Conservation (phyloP, 2,329 filamentous ascomycete species). For the Sarocladium brachiariae region DNA sequence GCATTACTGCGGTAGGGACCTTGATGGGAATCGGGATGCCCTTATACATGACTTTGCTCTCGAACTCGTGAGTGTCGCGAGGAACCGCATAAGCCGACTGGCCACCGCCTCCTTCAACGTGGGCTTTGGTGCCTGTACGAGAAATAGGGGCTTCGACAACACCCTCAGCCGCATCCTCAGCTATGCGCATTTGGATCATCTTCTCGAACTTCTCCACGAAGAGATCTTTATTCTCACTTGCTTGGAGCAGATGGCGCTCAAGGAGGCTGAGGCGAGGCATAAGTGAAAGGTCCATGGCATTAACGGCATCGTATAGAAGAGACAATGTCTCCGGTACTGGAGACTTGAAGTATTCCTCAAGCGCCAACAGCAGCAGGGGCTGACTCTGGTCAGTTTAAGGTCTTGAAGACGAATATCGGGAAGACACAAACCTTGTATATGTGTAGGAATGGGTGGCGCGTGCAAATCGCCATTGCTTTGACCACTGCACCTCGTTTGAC, state of each 20-base stretch:
- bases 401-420: neutral
- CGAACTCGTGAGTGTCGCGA: slow-evolving; percentile 94
- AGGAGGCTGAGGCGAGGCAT: slow-evolving; percentile 80
- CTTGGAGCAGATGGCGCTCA: slow-evolving; percentile 79
- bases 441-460: slow-evolving; percentile 91
- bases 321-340: slow-evolving; percentile 83
- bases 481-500: slow-evolving; percentile 91
- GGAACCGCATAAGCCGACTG: slow-evolving; percentile 67
- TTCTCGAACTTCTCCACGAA: slow-evolving; percentile 97
- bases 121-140: slow-evolving; percentile 55
- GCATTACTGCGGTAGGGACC: slow-evolving; percentile 85
- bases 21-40: slow-evolving; percentile 96
- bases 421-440: slow-evolving; percentile 78
- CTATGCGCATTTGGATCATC: slow-evolving; percentile 79
- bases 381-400: slow-evolving; percentile 26
- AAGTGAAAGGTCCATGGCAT: slow-evolving; percentile 91
- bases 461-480: slow-evolving; percentile 99
- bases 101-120: slow-evolving; percentile 43
- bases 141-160: slow-evolving; percentile 39
- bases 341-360: slow-evolving; percentile 95
- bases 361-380: slow-evolving; percentile 80
- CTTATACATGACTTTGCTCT: slow-evolving; percentile 92
- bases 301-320: slow-evolving; percentile 85
- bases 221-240: slow-evolving; percentile 89
- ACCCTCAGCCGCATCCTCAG: slow-evolving; percentile 49